A percentile compares a stretch with the other conserved stretches of the same genome.
phyloP scores from a whole-genome alignment of 306 rosid species.

The Argentina anserina region DNA sequence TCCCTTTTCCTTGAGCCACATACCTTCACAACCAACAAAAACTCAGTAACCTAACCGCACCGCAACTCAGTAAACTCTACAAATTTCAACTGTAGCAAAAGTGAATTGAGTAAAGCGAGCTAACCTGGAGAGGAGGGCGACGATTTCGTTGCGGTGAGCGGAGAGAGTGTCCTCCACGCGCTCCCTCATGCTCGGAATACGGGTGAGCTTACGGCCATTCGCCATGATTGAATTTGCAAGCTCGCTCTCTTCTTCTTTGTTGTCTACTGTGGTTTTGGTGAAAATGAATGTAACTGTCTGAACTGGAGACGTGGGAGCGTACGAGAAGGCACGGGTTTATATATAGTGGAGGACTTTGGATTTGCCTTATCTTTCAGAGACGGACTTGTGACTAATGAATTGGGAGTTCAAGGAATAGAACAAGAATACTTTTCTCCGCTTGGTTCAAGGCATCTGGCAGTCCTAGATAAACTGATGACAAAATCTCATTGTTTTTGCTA shows the following conservation, averaged over 20 bases:
- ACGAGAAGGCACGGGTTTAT: not conserved
- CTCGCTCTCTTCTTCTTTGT: not conserved
- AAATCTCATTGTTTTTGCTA: no score
- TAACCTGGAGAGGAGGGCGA: slow-evolving; percentile 88
- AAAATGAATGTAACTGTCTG: not conserved
- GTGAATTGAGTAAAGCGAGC: not conserved
- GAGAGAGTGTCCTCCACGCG: slow-evolving; percentile 77
- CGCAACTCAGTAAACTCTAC: not conserved
- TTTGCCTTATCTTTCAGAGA: not conserved
- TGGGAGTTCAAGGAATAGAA: no score
- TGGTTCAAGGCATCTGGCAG: not conserved
- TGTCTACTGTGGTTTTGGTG: not conserved
- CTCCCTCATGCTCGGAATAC: slow-evolving; percentile 69
- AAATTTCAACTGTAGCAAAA: not conserved
- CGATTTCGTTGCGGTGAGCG: slow-evolving; percentile 80
- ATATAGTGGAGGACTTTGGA: not conserved
- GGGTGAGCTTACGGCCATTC: slow-evolving; percentile 38
- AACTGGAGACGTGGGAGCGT: not conserved
- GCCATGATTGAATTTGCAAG: slow-evolving; percentile 37
- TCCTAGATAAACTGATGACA: no score
- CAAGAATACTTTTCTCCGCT: not conserved
- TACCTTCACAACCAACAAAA: slow-evolving; percentile 42
- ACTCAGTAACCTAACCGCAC: slow-evolving; percentile 7
- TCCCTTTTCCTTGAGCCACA: slow-evolving; percentile 81
- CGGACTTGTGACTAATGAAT: not conserved